phyloP scores from a whole-genome alignment of 2,329 filamentous ascomycete species.

The Myriosclerotinia curreyana region DNA sequence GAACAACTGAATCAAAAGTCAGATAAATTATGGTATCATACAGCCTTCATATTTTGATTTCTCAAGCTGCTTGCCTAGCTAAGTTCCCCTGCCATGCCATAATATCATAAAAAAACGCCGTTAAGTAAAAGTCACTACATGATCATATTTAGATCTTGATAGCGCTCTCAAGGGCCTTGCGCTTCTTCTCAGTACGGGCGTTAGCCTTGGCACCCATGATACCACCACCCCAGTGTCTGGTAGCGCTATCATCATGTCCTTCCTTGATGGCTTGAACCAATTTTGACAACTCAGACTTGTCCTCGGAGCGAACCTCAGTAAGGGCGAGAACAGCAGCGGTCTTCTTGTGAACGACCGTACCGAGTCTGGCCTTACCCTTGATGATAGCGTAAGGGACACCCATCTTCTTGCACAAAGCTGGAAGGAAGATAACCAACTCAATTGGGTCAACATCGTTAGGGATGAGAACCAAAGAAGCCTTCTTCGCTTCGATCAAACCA shows the following conservation, averaged over 20 bases:
- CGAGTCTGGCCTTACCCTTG: conserved; percentile 99
- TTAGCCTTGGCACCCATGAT: conserved; percentile 98
- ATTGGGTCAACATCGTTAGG: conserved; percentile 99
- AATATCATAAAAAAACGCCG: conserved; percentile 40
- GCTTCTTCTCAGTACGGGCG: conserved; percentile 61
- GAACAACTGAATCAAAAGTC: conserved; percentile 12
- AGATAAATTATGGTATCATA: conserved; percentile 38
- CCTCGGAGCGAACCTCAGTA: conserved; percentile 95
- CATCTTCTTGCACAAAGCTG: conserved; percentile 99
- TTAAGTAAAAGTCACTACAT: conserved; percentile 29
- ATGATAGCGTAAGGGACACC: conserved; percentile 98
- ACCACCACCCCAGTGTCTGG: conserved; percentile 97
- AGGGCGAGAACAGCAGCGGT: conserved; percentile 93
- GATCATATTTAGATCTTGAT: conserved; percentile 83
- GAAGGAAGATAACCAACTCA: conserved; percentile 98
- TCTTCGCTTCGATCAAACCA: conserved; percentile 98
- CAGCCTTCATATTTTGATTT: conserved; percentile 36
- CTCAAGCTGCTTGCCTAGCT: conserved; percentile 34
- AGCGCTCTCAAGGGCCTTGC: conserved; percentile 86
- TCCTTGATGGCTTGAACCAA: conserved; percentile 96
- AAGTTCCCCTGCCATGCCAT: conserved; percentile 37
- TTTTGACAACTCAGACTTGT: conserved; percentile 98
- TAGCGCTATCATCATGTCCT: conserved; percentile 89
- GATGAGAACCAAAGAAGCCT: conserved; percentile 96
- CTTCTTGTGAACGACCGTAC: conserved; percentile 99